Evolutionary conservation across 371 early-diverging fungal genomes (phyloP).

Genomic region (Circinella umbellata): DNA sequence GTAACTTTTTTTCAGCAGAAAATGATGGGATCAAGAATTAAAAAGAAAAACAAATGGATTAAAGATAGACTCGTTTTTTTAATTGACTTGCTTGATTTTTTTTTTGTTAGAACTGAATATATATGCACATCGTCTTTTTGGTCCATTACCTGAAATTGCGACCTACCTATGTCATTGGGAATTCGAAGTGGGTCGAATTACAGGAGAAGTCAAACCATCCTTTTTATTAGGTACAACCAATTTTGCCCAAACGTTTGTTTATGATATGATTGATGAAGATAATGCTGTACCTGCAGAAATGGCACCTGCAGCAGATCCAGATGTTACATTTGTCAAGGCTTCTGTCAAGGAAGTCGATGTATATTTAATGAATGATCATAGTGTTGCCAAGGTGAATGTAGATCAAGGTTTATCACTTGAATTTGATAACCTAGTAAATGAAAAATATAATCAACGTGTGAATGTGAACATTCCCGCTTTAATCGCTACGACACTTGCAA

Average conservation of each 20-base stretch:
- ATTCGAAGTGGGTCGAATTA: slow-evolving; percentile 68
- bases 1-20: slow-evolving; percentile 28
- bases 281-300: slow-evolving; percentile 68
- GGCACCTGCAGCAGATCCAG: slow-evolving; percentile 54
- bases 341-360: slow-evolving; percentile 65
- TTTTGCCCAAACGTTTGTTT: slow-evolving; percentile 68
- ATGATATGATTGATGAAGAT: slow-evolving; percentile 75
- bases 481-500: slow-evolving; percentile 59
- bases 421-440: slow-evolving; percentile 72
- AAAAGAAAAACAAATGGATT: background rate
- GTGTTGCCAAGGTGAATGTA: slow-evolving; percentile 58
- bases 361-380: slow-evolving; percentile 66
- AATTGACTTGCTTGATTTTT: background rate
- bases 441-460: slow-evolving; percentile 62
- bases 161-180: slow-evolving; percentile 81
- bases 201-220: slow-evolving; percentile 73
- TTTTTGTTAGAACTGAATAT: slow-evolving; percentile 55
- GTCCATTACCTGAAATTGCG: slow-evolving; percentile 71
- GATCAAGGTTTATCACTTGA: slow-evolving; percentile 64
- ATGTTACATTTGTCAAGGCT: slow-evolving; percentile 70
- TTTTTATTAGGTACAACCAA: slow-evolving; percentile 62
- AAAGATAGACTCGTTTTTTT: background rate
- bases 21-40: too few species aligned
- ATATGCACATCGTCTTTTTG: slow-evolving; percentile 77
- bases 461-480: slow-evolving; percentile 68